Percentiles rank a stretch among this genome's conserved stretches.
phyloP scores from a whole-genome alignment of 805 yeast species.

The Blastobotrys peoriensis region DNA sequence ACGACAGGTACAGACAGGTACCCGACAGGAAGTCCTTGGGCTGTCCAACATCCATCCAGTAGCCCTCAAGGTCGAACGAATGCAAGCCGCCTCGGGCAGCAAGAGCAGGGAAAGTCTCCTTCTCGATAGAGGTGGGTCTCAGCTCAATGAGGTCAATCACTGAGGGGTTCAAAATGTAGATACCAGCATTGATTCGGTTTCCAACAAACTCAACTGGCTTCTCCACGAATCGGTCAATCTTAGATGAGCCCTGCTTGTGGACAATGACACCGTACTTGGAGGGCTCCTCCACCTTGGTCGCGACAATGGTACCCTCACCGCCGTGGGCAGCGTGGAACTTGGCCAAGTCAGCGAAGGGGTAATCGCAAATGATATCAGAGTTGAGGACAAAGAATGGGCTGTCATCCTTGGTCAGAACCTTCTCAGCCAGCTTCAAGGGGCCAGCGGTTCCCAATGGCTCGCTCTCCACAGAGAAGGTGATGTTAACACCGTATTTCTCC shows the following conservation, averaged over 20 bases:
- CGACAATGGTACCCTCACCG: constrained; percentile 97
- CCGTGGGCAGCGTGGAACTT: constrained; percentile 93
- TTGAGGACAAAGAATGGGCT: constrained; percentile 96
- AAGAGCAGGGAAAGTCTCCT: constrained; percentile 97
- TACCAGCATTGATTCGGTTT: constrained; percentile 99
- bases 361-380: constrained; percentile 98
- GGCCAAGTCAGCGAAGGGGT: constrained; percentile 90
- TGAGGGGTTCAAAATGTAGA: constrained; percentile 94
- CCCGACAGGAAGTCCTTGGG: constrained; percentile 99
- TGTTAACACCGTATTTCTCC: constrained; percentile 85
- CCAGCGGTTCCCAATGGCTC: constrained; percentile 99
- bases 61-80: constrained; percentile 97
- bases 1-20: constrained; percentile 82
- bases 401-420: constrained; percentile 86
- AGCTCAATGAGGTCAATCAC: constrained; percentile 94
- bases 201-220: constrained; percentile 99
- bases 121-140: constrained; percentile 98
- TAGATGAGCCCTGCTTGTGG: constrained; percentile 89
- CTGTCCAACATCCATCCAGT: constrained; percentile 99
- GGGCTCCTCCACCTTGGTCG: constrained; percentile 99
- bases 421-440: constrained; percentile 95
- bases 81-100: constrained; percentile 84
- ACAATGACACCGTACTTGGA: constrained; percentile 99
- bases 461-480: constrained; percentile 96
- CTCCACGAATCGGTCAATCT: constrained; percentile 98